Base-by-base conservation (phyloP, 352 stramenopile genomes). In the Plasmopara viticola region DNA sequence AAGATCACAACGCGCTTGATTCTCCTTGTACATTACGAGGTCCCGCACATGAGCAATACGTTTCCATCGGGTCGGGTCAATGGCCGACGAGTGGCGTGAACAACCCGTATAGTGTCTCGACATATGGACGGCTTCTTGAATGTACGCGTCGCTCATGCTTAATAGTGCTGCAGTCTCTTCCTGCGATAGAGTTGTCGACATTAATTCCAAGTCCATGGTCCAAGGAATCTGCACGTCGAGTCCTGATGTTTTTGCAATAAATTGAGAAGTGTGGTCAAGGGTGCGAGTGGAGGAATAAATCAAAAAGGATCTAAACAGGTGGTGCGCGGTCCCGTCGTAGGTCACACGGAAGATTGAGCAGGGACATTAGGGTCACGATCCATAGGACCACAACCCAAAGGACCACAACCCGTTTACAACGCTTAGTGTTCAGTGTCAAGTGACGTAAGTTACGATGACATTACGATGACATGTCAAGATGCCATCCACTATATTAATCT, bases 91-190 rank as follows among this genome's bases (percentile, higher is more conserved):
- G 41, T 62, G 60, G 7, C 51, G 44, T 4, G 56, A 56, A 53
- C 49, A 63, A 33, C 49, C 51, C 20, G 44, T 34, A 28, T 64
- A 70, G 42, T 70, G 62, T 56, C 53, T 66, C 31, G 62, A 70
- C 62, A 70, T 67, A 43, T 67, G 58, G 12, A 70, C 53, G 4
- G 62, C 54, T 52, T 71, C 62, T 48, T 62, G 58, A 35, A 70
- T 51, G 25, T 66, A 70, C 10, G 58, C 51, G 48, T 71, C 62
- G 46, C 58, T 71, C 49, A 67, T 67, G 28, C 31, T 71, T 17
- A 66, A 47, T 1, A 71, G 40, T 6, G 53, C 62, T 10, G 53
- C 53, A 5, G 53, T 54, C 17, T 71, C 58, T 64, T 67, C 58
- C 9, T 43, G 44, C 20, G 49, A 63, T 20, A 70, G 38, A 41